These are phyloP conservation scores for Coemansia aciculifera DNA, from an alignment of 192 early-diverging fungal genomes.

Conservation along the genomic window DNA sequence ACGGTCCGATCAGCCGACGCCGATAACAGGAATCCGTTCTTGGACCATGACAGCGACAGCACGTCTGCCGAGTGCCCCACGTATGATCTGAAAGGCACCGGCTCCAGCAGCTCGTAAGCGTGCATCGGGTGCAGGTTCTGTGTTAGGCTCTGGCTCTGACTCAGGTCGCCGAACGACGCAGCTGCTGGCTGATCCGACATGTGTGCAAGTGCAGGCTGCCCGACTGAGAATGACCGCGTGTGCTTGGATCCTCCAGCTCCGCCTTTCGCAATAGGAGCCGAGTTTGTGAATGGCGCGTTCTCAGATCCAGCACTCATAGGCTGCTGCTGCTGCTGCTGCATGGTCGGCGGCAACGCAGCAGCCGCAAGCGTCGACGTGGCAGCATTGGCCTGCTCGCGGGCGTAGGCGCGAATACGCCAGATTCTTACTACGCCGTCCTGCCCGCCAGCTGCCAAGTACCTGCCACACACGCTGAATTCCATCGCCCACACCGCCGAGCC, in stretches of 20 bases:
- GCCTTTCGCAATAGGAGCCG: slow-evolving; percentile 32
- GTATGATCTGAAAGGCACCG: slow-evolving; percentile 71
- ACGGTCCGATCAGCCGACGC: slow-evolving; percentile 84
- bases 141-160: background rate
- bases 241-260: slow-evolving; percentile 22
- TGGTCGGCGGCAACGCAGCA: slow-evolving; percentile 6
- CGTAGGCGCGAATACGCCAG: slow-evolving; percentile 59
- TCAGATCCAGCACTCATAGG: slow-evolving; percentile 19
- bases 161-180: background rate
- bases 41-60: slow-evolving; percentile 69
- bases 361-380: background rate
- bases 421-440: slow-evolving; percentile 70
- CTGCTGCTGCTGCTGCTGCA: slow-evolving; percentile 4
- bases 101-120: slow-evolving; percentile 60
- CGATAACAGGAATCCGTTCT: slow-evolving; percentile 77
- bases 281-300: slow-evolving; percentile 35
- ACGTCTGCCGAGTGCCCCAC: slow-evolving; percentile 73
- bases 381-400: slow-evolving; percentile 36
- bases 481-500: slow-evolving; percentile 68
- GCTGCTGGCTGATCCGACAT: background rate
- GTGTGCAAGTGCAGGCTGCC: background rate
- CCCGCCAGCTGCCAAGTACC: slow-evolving; percentile 79
- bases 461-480: slow-evolving; percentile 76
- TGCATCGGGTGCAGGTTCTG: slow-evolving; percentile 44
- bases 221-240: slow-evolving; percentile 30